Percentiles rank a stretch among this genome's conserved stretches.
These are phyloP conservation scores for Nigrograna mackinnonii DNA, from an alignment of 2,329 filamentous ascomycete species.

Conservation along the genomic window DNA sequence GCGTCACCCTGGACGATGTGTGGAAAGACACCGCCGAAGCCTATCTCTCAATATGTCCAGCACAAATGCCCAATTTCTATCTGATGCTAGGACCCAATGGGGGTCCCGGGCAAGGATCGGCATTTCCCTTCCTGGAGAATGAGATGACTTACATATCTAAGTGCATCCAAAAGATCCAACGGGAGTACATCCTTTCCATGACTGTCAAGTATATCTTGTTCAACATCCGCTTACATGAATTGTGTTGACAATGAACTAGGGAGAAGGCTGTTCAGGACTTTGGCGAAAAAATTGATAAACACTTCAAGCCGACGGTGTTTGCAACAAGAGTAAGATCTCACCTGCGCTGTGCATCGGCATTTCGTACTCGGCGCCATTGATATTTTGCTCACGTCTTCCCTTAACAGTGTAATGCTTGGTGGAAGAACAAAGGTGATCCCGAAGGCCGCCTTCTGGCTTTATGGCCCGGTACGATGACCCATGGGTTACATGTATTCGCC, in stretches of 20 bases:
- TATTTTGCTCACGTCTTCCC: too few relatives aligned
- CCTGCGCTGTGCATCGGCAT: too few relatives aligned
- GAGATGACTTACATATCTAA: not conserved
- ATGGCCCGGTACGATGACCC: not conserved
- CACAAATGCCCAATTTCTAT: not conserved
- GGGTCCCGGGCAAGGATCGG: not conserved
- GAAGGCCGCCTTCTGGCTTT: not conserved
- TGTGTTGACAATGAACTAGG: too few relatives aligned
- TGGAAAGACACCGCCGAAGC: not conserved
- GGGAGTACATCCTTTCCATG: not conserved
- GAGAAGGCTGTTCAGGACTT: too few relatives aligned
- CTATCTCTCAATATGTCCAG: not conserved
- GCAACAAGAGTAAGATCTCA: too few relatives aligned
- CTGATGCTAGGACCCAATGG: not conserved
- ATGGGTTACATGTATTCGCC: not conserved
- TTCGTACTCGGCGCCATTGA: too few relatives aligned
- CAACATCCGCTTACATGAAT: too few relatives aligned
- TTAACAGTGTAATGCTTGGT: constrained; percentile 10
- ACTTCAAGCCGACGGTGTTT: too few relatives aligned
- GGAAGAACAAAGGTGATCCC: not conserved
- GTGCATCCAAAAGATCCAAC: not conserved
- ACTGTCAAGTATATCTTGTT: too few relatives aligned
- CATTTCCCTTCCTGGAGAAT: not conserved
- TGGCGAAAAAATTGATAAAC: too few relatives aligned
- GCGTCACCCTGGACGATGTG: not conserved